Conservation (phyloP, 2,329 filamentous ascomycete genomes). For the Ceratocystis destructans region DNA sequence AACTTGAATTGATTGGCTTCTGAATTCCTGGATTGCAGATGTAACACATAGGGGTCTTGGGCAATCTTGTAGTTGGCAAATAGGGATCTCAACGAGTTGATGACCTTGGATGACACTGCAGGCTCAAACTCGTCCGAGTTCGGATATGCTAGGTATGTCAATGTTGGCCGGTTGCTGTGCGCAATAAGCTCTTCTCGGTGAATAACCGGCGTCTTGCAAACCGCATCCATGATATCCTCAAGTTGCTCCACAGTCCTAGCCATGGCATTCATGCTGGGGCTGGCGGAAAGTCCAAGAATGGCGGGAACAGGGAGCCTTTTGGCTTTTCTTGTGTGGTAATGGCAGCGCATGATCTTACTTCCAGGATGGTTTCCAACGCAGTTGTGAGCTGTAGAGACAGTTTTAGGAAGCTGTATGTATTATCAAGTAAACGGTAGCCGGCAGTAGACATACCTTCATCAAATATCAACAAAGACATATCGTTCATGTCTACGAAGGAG, state of each 20-base stretch:
- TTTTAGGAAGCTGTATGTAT: background rate
- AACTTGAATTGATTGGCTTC: constrained; percentile 31
- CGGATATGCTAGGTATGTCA: background rate
- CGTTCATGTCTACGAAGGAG: constrained; percentile 53
- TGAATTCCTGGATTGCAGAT: constrained; percentile 31
- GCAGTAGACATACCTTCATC: constrained; percentile 55
- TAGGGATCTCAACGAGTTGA: constrained; percentile 2
- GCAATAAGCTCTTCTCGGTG: constrained; percentile 57
- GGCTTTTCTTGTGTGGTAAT: constrained; percentile 44
- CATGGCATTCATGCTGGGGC: constrained; percentile 52
- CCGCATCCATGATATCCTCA: constrained; percentile 56
- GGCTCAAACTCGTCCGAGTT: background rate
- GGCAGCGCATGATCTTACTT: constrained; percentile 56
- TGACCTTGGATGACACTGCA: background rate
- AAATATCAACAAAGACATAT: constrained; percentile 58
- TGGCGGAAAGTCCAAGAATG: constrained; percentile 70
- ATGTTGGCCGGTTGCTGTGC: constrained; percentile 51
- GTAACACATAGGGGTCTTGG: constrained; percentile 46
- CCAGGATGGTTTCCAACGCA: constrained; percentile 51
- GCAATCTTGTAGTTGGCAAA: constrained; percentile 32
- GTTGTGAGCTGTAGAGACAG: constrained; percentile 48
- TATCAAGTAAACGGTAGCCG: background rate
- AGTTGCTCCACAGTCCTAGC: constrained; percentile 43
- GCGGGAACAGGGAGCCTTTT: constrained; percentile 37
- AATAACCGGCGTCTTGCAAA: constrained; percentile 52